phyloP scores from a whole-genome alignment of 148 eudicot genomes.

The Oxyria digyna region DNA sequence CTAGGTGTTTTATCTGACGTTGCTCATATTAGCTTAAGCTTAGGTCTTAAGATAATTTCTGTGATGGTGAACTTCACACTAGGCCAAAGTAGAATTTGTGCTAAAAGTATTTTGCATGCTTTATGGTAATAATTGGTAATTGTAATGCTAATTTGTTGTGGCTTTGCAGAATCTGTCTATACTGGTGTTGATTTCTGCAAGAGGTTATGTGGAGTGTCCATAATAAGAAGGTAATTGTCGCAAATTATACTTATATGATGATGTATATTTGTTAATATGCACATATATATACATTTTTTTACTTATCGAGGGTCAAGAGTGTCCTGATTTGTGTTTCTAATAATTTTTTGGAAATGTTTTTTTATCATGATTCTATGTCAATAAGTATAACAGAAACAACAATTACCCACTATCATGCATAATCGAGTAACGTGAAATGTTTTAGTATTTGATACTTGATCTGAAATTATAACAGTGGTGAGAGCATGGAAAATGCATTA shows the following conservation, averaged over 20 bases:
- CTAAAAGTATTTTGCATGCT: background rate
- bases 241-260: background rate
- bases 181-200: conserved; percentile 95
- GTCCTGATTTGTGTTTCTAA: too few species aligned
- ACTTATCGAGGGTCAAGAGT: too few species aligned
- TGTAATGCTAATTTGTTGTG: background rate
- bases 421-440: too few species aligned
- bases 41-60: background rate
- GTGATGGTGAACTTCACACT: background rate
- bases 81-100: background rate
- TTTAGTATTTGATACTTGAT: too few species aligned
- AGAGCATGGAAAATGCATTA: conserved; percentile 30
- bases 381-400: too few species aligned
- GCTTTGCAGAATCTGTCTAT: conserved; percentile 71
- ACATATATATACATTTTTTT: too few species aligned
- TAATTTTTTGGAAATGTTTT: too few species aligned
- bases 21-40: background rate
- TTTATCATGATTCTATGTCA: too few species aligned
- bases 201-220: conserved; percentile 89
- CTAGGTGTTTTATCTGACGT: background rate
- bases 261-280: too few species aligned
- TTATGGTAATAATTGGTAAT: background rate
- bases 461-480: conserved; percentile 18
- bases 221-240: conserved; percentile 61
- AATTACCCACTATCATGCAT: too few species aligned